Evolutionary conservation across 176 grass and related monocot genomes (phyloP).

Genomic region (Oryza glumipatula): DNA sequence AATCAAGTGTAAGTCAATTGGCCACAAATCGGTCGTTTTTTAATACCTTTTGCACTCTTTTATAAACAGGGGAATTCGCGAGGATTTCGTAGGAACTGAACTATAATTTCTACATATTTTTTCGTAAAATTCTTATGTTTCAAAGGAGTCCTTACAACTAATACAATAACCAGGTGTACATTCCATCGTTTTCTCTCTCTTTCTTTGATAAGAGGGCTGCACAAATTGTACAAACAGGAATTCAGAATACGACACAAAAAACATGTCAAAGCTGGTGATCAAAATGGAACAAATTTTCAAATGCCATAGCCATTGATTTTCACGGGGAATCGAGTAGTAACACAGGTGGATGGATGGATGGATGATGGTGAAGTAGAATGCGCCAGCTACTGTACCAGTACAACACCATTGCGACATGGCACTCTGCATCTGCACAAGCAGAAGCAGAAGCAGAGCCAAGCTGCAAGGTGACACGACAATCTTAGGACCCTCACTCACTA

Average conservation of each 20-base stretch:
- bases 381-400: constrained; percentile 24
- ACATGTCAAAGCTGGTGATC: not conserved
- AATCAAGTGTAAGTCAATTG: too few species aligned
- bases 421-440: too few species aligned
- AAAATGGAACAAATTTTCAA: constrained; percentile 30
- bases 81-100: not conserved
- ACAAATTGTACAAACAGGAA: not conserved
- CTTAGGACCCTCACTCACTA: constrained; percentile 44
- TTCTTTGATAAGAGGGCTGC: too few species aligned
- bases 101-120: too few species aligned
- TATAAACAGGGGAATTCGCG: not conserved
- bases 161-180: not conserved
- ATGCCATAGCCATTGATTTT: constrained; percentile 46
- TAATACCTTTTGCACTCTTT: too few species aligned
- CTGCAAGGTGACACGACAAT: constrained; percentile 44
- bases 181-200: not conserved
- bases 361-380: not conserved
- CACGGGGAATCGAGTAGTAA: constrained; percentile 41
- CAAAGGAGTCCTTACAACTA: not conserved
- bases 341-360: constrained; percentile 22
- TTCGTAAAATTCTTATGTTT: too few species aligned
- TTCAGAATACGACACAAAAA: not conserved
- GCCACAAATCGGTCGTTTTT: too few species aligned
- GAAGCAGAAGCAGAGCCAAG: constrained; percentile 36
- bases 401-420: constrained; percentile 34